Base-by-base conservation (phyloP, 2,329 filamentous ascomycete species). In the Fonsecaea pedrosoi region DNA sequence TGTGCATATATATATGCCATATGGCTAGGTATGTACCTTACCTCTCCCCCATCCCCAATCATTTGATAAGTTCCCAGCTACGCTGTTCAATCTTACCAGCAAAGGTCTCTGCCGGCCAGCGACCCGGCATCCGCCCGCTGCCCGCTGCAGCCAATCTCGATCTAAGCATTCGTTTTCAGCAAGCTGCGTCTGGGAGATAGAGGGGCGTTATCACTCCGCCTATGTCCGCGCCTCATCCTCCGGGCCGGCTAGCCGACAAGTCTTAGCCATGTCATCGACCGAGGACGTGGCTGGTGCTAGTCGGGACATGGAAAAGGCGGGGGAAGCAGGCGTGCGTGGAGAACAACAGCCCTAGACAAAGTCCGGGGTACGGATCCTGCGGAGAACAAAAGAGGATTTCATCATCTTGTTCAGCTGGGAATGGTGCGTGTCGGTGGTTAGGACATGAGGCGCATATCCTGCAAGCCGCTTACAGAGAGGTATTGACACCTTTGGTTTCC, bases 71-170 rank as follows among this genome's bases (percentile, higher is more conserved):
- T 13, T n/a, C 6, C 7, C 40, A 15, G 6, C 38, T 42, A 42
- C 40, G 15, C 9, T 7, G 40, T 45, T 45, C n/a, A 45, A 18
- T 15, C 38, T 15, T 4, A 37, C 53, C 57, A 25, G 60, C 37
- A 53, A 21, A 18, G 37, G 18, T 10, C 18, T n/a, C 34, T 5
- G 15, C 48, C 34, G 25, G n/a, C 59, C 34, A 9, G n/a, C 59
- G 18, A n/a, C 40, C 35, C 59, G 59, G 59, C 48, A 54, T 21
- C 35, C 48, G 48, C 59, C 59, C 59, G 57, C 57, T 32, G 48
- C 59, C 59, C 59, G 40, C 40, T 61, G 45, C 59, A 61, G 59
- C 30, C 59, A 35, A 54, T 21, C 48, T 37, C 34, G 59, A 50
- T 35, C 45, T 35, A 34, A 60, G 18, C 42, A 60, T 61, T 50